A percentile compares a stretch with the other conserved stretches of the same genome.
These are phyloP conservation scores for Saccharum spontaneum DNA, from an alignment of 176 grass and related monocot species.

Conservation along the genomic window DNA sequence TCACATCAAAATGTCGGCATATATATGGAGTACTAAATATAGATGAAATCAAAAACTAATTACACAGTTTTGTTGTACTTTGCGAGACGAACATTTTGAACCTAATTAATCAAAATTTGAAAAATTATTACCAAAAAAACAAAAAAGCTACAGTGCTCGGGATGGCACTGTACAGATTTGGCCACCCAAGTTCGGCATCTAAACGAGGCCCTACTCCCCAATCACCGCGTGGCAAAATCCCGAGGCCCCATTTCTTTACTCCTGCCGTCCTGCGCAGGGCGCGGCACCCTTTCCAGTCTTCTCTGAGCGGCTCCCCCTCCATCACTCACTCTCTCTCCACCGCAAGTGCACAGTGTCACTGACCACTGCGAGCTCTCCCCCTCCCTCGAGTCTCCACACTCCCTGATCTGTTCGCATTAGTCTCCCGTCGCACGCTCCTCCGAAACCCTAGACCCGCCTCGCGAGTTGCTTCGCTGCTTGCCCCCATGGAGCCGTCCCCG, in stretches of 20 bases:
- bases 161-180: too few species aligned
- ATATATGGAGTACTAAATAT: too few species aligned
- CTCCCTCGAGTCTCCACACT: conserved; percentile 1
- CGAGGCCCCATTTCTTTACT: conserved; percentile 29
- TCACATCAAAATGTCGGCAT: too few species aligned
- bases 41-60: too few species aligned
- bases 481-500: conserved; percentile 28
- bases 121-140: too few species aligned
- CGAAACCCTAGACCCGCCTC: conserved; percentile 37
- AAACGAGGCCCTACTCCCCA: conserved; percentile 32
- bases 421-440: background rate
- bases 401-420: conserved; percentile 49
- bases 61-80: too few species aligned
- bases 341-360: background rate
- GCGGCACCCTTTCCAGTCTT: background rate
- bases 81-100: too few species aligned
- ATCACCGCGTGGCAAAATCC: conserved; percentile 52
- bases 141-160: too few species aligned
- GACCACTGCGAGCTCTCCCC: conserved; percentile 40
- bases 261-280: background rate
- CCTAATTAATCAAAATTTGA: too few species aligned
- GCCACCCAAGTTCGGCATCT: too few species aligned
- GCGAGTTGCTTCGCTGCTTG: background rate
- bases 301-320: conserved; percentile 1
- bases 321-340: background rate